Base-by-base conservation (phyloP, 1,284 basidiomycete genomes). In the Pseudomicrostroma phylloplanum region DNA sequence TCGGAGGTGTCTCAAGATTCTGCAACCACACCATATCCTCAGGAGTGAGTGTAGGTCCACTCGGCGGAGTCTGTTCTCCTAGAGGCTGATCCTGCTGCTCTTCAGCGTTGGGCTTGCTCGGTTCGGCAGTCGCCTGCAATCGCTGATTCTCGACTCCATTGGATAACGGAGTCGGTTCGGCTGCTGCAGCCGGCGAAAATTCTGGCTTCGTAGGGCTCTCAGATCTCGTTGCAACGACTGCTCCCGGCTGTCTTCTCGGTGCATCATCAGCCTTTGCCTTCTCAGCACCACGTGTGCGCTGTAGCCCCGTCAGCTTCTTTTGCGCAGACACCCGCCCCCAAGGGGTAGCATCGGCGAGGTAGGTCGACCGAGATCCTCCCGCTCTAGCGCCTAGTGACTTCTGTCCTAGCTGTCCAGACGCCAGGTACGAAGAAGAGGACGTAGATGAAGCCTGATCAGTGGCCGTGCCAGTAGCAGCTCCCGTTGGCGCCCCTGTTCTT, bases 101-200 rank as follows among this genome's bases (percentile, higher is more conserved):
- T n/a, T n/a, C 46, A 40, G 9, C 2, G 11, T 25, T 36, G 3
- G 19, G 21, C 25, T 17, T 17, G 55, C 1, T 36, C 55, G 54
- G 64, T 61, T 0, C 65, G 63, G 21, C 62, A 68, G 8, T 58
- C 59, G 9, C 68, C 9, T 36, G 30, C 3, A 36, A 4, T 9
- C 3, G 4, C 30, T 36, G 30, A 3, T 36, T 36, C 4, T 36
- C 30, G 30, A 4, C 30, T 36, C 9, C 4, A 4, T 36, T 9
- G 30, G 30, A 9, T n/a, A n/a, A n/a, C 68, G 0, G 68, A 66
- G 21, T 58, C 64, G 1, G 64, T 26, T 55, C 53, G 19, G 19
- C 19, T 3, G 53, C 15, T n/a, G 19, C 3, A 23, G 19, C 15
- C 15, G 53, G 53, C n/a, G n/a, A 8, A 6, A 19, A 4, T 4